Evolutionary conservation across 805 yeast species (phyloP), one percentile per base, ranked within the genome.

Genomic region (Myxozyma vanderwaltii): DNA sequence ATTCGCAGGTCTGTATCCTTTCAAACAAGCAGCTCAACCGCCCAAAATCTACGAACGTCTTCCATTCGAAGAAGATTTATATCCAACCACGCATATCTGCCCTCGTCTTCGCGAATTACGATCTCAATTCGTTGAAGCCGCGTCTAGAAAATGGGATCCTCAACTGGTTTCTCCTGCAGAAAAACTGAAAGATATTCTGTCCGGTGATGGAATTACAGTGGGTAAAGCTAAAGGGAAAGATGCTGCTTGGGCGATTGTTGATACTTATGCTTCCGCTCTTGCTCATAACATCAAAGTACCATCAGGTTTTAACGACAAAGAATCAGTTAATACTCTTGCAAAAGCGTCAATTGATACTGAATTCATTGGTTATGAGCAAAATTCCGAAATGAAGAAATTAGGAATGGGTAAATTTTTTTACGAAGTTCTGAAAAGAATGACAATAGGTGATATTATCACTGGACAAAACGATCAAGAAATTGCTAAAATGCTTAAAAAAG

Each of bases 41-140:
- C 67, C 67, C 2, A 56, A 45, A 27, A 51, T 64, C 35, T 36
- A 23, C 24, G 63, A 59, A 33, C 62, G 67, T 3, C 51, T 65
- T 49, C 57, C 63, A 23, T 56, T 66, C 19, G 67, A 64, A 39
- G 67, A 64, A 40, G 58, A 64, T 51, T 48, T 64, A 26, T 60
- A 58, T 24, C 67, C 67, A 10, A 56, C 53, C 15, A 48, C 56
- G 19, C 39, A 36, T 15, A 15, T 29, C 23, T 64, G 67, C 33
- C 58, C 62, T 2, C 54, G 67, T 3, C 57, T 64, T 7, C 47
- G 40, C 6, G 64, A 63, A 35, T 50, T 64, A 15, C 56, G 56
- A 2, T 24, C 38, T 6, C 60, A 64, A 43, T 64, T 64, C 50
- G 59, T 58, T 21, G 59, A 36, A 3, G 50, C 51, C 19, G 62